Evolutionary conservation across 768 basidiomycete genomes (phyloP).

Genomic region (Tricholoma bakamatsutake): DNA sequence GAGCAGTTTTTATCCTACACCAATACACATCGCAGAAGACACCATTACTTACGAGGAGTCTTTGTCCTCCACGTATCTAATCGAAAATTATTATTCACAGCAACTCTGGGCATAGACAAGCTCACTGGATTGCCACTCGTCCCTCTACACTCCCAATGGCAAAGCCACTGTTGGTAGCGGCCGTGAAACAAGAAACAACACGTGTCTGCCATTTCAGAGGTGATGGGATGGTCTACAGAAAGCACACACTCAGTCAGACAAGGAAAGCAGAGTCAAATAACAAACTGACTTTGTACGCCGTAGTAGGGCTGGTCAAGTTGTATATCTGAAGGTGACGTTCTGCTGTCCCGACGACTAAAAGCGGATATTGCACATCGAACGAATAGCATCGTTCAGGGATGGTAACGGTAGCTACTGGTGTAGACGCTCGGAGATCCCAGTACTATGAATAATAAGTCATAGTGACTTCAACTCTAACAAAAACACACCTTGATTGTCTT

Average conservation of each 20-base stretch:
- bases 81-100: neutral
- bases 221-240: slow-evolving; percentile 63
- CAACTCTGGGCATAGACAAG: slow-evolving; percentile 9
- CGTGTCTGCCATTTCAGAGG: slow-evolving; percentile 94
- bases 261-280: neutral
- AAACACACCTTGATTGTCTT: slow-evolving; percentile 82
- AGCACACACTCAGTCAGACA: neutral
- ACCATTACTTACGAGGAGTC: slow-evolving; percentile 52
- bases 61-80: slow-evolving; percentile 83
- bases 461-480: neutral
- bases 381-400: slow-evolving; percentile 91
- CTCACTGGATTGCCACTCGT: slow-evolving; percentile 93
- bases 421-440: slow-evolving; percentile 83
- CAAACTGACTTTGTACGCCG: slow-evolving; percentile 62
- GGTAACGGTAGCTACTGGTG: slow-evolving; percentile 69
- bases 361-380: slow-evolving; percentile 73
- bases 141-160: slow-evolving; percentile 87
- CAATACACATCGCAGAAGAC: neutral
- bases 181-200: slow-evolving; percentile 77
- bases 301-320: slow-evolving; percentile 78
- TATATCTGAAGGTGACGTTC: slow-evolving; percentile 89
- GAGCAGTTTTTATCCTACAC: neutral
- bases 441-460: slow-evolving; percentile 46
- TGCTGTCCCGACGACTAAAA: slow-evolving; percentile 91
- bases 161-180: slow-evolving; percentile 61